Base-by-base conservation (phyloP, 371 early-diverging fungal species). In the Blyttiomyces sp. region DNA sequence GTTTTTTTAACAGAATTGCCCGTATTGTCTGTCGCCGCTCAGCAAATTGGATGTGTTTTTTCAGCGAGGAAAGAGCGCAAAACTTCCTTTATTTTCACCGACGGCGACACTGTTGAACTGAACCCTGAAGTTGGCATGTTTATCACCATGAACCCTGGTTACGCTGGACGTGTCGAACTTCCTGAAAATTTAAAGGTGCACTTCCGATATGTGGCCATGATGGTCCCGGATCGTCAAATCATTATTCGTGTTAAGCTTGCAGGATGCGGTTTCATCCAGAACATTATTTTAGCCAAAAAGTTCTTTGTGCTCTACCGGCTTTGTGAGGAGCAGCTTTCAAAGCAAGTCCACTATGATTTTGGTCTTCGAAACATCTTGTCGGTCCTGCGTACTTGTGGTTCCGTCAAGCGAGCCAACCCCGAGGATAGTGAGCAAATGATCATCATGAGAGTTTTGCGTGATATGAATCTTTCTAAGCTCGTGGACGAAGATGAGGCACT, bases 61-160 rank as follows among this genome's bases (percentile, higher is more conserved):
- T 64, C 81, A 9, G 83, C 84, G 5, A 52, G 82, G 36, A 82
- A 79, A 49, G 85, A 84, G 50, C 57, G 82, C 39, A 84, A 85
- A 49, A 54, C 75, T 7, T 51, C 71, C 13, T 83, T 84, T 53
- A 69, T 85, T n/a, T 81, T 82, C 54, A 80, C 82, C 7, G 83
- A 82, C 52, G 86, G 81, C 16, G 83, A 83, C 49, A 77, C 73
- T 19, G 84, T 84, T 3, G 85, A 85, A 31, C 71, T 85, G 17
- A 84, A 84, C 54, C 83, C 84, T 11, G 84, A 84, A 61, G 81
- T 84, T 23, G 83, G 81, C 36, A 78, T 82, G 77, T 86, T 86
- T 60, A 82, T 87, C 50, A 86, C 87, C 23, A 83, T 86, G 84
- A 86, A 86, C 61, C 80, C 84, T 32, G 86, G 87, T 56, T 84